Percentiles rank a stretch among this genome's conserved stretches.
phyloP scores from a whole-genome alignment of 257 asterid genomes.

The Petrea volubilis region DNA sequence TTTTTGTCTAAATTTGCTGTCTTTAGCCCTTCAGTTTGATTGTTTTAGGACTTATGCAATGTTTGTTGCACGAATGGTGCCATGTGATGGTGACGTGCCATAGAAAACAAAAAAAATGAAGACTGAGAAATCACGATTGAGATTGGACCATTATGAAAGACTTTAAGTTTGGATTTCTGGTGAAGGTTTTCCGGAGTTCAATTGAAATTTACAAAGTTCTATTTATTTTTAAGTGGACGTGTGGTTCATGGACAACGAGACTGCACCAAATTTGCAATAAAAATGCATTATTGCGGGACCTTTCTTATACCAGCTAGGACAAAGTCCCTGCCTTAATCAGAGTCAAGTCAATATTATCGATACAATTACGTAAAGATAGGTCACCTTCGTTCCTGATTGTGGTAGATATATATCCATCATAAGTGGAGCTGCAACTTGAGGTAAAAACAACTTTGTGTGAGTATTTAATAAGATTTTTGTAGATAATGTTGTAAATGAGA shows the following conservation, averaged over 20 bases:
- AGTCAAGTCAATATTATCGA: slow-evolving; percentile 43
- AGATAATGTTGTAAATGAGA: slow-evolving; percentile 22
- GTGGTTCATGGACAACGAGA: slow-evolving; percentile 47
- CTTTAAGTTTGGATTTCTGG: slow-evolving; percentile 1
- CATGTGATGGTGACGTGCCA: slow-evolving; percentile 18
- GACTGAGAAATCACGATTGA: slow-evolving; percentile 12
- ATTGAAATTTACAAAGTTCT: slow-evolving; percentile 9
- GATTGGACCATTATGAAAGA: slow-evolving; percentile 18
- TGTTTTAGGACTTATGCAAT: slow-evolving; percentile 7
- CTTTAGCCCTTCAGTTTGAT: slow-evolving; percentile 17
- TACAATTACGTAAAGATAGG: slow-evolving; percentile 58
- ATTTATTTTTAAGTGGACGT: slow-evolving; percentile 14
- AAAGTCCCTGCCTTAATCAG: slow-evolving; percentile 43
- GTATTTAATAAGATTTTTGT: slow-evolving; percentile 13
- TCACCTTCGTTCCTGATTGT: slow-evolving; percentile 46
- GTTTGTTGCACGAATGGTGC: not conserved
- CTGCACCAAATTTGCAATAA: slow-evolving; percentile 36
- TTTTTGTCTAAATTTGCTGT: slow-evolving; percentile 25
- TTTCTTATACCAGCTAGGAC: slow-evolving; percentile 31
- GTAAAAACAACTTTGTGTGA: slow-evolving; percentile 17
- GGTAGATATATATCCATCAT: slow-evolving; percentile 39
- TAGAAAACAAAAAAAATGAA: not conserved
- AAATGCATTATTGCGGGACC: slow-evolving; percentile 51
- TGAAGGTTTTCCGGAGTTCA: slow-evolving; percentile 25
- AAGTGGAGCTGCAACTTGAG: slow-evolving; percentile 44